These are phyloP conservation scores for Exophiala lecanii-corni DNA, from an alignment of 2,329 filamentous ascomycete genomes.

Conservation along the genomic window DNA sequence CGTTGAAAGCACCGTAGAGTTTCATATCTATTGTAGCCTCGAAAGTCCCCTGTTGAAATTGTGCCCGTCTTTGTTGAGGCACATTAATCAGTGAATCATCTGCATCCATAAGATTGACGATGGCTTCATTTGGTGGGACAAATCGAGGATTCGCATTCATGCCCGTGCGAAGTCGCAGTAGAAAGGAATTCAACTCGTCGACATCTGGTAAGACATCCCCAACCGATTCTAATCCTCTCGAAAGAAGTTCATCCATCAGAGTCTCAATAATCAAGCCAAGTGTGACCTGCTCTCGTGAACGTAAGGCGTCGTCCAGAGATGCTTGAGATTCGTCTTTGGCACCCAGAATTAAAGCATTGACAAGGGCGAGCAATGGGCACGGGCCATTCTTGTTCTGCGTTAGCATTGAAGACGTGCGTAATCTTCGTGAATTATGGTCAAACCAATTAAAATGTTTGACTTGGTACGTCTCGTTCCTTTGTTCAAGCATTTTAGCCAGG, in stretches of 20 bases:
- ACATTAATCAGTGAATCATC: slow-evolving; percentile 23
- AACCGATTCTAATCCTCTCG: slow-evolving; percentile 57
- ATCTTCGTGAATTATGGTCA: slow-evolving; percentile 58
- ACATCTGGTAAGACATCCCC: slow-evolving; percentile 70
- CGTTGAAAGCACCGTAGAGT: slow-evolving; percentile 83
- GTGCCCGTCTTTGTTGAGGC: slow-evolving; percentile 12
- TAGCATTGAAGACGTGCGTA: slow-evolving; percentile 77
- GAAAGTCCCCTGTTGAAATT: slow-evolving; percentile 63
- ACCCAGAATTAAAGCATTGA: slow-evolving; percentile 85
- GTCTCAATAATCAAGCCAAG: slow-evolving; percentile 80
- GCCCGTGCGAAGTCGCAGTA: slow-evolving; percentile 84
- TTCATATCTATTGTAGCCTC: slow-evolving; percentile 82
- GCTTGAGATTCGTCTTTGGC: slow-evolving; percentile 64
- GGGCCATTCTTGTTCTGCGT: slow-evolving; percentile 93
- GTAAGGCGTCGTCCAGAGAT: slow-evolving; percentile 70
- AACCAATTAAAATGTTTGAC: slow-evolving; percentile 89
- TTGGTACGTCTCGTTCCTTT: slow-evolving; percentile 74
- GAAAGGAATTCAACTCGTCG: slow-evolving; percentile 77
- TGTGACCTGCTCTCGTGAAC: slow-evolving; percentile 80
- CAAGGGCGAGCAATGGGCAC: slow-evolving; percentile 84
- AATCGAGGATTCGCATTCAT: slow-evolving; percentile 98
- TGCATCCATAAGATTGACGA: slow-evolving; percentile 37
- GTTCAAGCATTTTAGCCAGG: slow-evolving; percentile 35
- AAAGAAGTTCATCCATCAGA: slow-evolving; percentile 90
- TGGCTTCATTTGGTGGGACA: slow-evolving; percentile 53